phyloP scores from a whole-genome alignment of 352 stramenopile genomes.

The Phytophthora litchii region DNA sequence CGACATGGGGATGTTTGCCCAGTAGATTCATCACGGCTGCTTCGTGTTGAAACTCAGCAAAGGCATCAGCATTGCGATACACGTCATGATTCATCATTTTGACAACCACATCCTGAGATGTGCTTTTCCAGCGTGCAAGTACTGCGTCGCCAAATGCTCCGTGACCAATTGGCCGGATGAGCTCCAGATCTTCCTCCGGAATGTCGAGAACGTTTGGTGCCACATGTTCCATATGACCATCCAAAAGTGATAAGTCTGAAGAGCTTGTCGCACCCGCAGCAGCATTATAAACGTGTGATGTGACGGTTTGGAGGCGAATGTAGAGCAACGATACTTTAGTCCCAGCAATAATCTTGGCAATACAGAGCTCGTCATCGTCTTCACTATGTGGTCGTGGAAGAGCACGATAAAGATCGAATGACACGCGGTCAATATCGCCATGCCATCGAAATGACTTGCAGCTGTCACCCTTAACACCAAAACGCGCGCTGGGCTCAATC shows the following conservation, averaged over 20 bases:
- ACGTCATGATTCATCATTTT: conserved; percentile 60
- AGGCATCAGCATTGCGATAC: conserved; percentile 45
- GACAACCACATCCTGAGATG: conserved; percentile 60
- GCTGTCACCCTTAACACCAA: conserved; percentile 49
- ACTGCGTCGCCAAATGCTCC: conserved; percentile 74
- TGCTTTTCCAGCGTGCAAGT: conserved; percentile 62
- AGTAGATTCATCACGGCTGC: conserved; percentile 76
- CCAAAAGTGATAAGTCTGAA: conserved; percentile 39
- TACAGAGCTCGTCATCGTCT: conserved; percentile 46
- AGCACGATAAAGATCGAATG: conserved; percentile 62
- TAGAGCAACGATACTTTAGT: conserved; percentile 71
- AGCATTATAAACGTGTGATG: conserved; percentile 6
- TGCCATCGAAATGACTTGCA: conserved; percentile 74
- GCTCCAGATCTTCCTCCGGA: conserved; percentile 48
- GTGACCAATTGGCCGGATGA: conserved; percentile 63
- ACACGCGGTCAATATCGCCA: conserved; percentile 61
- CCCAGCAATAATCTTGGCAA: conserved; percentile 58
- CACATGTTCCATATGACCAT: conserved; percentile 56
- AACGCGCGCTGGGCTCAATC: conserved; percentile 47
- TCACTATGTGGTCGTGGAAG: conserved; percentile 7
- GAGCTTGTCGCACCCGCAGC: conserved; percentile 19
- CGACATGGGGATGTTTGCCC: conserved; percentile 73
- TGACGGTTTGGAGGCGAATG: conserved; percentile 45
- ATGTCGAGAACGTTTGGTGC: conserved; percentile 53
- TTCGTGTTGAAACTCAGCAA: conserved; percentile 72